Evolutionary conservation across 805 yeast genomes (phyloP).

Genomic region (Pichia manshurica): DNA sequence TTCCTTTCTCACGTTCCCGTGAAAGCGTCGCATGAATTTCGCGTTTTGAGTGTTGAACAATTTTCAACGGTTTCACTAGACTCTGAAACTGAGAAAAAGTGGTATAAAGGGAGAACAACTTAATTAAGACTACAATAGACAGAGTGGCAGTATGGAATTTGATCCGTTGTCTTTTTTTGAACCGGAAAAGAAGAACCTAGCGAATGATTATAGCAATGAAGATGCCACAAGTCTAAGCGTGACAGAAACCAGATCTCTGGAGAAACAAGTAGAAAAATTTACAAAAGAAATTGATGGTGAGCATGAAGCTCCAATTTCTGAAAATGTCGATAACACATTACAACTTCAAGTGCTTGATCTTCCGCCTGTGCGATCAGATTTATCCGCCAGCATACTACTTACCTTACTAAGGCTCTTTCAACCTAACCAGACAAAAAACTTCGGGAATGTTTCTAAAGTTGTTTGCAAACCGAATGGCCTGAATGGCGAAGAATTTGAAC

Average conservation of each 20-base stretch:
- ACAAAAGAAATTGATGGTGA: not conserved
- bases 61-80: no score
- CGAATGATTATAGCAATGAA: not conserved
- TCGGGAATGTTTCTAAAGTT: conserved; percentile 13
- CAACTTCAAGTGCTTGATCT: conserved; percentile 50
- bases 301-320: not conserved
- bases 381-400: conserved; percentile 42
- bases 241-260: no score
- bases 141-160: conserved; percentile 4
- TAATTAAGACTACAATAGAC: no score
- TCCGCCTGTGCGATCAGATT: conserved; percentile 42
- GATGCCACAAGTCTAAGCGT: no score
- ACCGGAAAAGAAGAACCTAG: not conserved
- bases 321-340: not conserved
- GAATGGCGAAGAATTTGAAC: no score
- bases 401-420: conserved; percentile 43
- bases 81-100: no score
- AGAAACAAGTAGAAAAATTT: not conserved
- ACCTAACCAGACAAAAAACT: conserved; percentile 50
- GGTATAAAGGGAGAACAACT: no score
- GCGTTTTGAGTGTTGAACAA: no score
- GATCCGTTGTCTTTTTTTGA: conserved; percentile 12
- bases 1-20: no score
- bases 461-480: no score
- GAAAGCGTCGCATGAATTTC: no score